Percentiles rank a stretch among this genome's conserved stretches.
These are phyloP conservation scores for Meripilus lineatus DNA, from an alignment of 1,284 basidiomycete genomes.

Conservation along the genomic window DNA sequence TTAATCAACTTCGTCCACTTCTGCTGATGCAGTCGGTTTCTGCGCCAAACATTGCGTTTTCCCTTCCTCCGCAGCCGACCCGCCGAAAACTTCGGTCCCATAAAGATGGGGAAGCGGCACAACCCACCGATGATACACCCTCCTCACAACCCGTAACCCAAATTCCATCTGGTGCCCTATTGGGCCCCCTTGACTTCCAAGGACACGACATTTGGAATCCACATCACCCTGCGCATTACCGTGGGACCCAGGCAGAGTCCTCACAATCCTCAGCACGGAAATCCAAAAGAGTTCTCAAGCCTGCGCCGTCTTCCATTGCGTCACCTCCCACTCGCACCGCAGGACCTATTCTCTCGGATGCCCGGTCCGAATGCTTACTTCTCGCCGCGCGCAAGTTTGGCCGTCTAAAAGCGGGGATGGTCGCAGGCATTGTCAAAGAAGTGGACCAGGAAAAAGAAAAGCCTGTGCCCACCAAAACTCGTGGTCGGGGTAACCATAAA, in stretches of 20 bases:
- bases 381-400: slow-evolving; percentile 55
- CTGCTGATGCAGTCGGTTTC: slow-evolving; percentile 45
- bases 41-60: slow-evolving; percentile 5
- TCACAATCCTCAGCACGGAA: neutral
- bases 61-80: too few species aligned
- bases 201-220: too few species aligned
- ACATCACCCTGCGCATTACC: neutral
- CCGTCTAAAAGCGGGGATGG: slow-evolving; percentile 41
- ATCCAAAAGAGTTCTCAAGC: neutral
- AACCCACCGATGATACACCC: too few species aligned
- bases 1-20: slow-evolving; percentile 49
- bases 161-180: too few species aligned
- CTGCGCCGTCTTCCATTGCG: too few species aligned
- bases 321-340: too few species aligned
- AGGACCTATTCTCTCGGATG: slow-evolving; percentile 48
- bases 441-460: slow-evolving; percentile 16
- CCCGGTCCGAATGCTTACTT: slow-evolving; percentile 54
- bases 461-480: slow-evolving; percentile 24
- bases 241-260: slow-evolving; percentile 1
- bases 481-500: slow-evolving; percentile 4
- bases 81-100: too few species aligned
- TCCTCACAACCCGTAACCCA: too few species aligned
- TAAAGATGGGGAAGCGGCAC: too few species aligned
- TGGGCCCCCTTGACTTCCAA: too few species aligned
- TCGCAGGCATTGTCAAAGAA: slow-evolving; percentile 33